phyloP scores from a whole-genome alignment of 495 filamentous ascomycete species.

The Penicillium paxilli region DNA sequence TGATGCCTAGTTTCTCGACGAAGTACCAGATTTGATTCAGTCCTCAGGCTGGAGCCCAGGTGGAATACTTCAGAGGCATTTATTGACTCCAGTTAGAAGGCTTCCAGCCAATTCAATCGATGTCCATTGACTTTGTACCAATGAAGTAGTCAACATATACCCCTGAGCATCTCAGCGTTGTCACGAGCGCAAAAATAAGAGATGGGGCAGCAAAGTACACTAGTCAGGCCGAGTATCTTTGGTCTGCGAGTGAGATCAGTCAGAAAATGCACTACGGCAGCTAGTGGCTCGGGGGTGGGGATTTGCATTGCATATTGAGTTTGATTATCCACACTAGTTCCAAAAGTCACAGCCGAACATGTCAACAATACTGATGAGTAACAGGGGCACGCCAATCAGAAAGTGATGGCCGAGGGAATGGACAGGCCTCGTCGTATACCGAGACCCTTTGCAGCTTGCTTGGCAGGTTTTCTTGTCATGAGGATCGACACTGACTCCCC shows the following conservation, averaged over 20 bases:
- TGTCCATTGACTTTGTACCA: background rate
- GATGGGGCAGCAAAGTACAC: background rate
- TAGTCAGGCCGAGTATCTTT: background rate
- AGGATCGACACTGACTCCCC: conserved; percentile 9
- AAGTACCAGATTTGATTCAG: background rate
- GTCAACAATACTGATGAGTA: background rate
- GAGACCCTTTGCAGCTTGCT: background rate
- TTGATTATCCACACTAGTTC: conserved; percentile 5
- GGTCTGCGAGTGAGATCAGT: conserved; percentile 4
- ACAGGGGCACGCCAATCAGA: conserved; percentile 9
- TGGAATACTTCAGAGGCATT: background rate
- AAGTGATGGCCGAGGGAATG: background rate
- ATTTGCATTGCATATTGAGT: background rate
- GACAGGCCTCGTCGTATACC: conserved; percentile 6
- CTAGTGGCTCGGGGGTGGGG: conserved; percentile 5
- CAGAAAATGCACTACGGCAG: conserved; percentile 4
- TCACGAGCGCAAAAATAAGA: conserved; percentile 15
- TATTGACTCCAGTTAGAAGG: background rate
- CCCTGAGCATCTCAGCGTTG: conserved; percentile 9
- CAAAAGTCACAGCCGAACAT: background rate
- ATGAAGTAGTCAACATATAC: background rate
- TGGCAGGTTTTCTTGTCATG: conserved; percentile 1
- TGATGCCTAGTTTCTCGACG: background rate
- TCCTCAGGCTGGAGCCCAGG: background rate
- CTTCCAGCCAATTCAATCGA: background rate